Conservation (phyloP, 305 asterid genomes). For the Rubia tinctorum region DNA sequence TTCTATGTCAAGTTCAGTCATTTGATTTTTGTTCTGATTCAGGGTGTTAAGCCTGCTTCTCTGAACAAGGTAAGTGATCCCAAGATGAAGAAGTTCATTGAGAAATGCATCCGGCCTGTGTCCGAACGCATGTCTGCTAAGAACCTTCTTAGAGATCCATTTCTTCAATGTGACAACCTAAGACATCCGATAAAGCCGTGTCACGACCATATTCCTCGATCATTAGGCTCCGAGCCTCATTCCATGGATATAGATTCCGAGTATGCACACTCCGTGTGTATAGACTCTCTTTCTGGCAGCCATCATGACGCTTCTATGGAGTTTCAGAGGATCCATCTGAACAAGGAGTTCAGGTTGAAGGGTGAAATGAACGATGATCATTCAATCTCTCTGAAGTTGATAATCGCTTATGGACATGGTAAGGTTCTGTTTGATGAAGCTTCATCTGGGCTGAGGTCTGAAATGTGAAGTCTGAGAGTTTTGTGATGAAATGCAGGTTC, state of each 20-base stretch:
- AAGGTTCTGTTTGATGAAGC: background rate
- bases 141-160: conserved; percentile 70
- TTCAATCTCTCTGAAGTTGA: conserved; percentile 54
- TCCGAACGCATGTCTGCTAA: conserved; percentile 59
- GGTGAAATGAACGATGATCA: conserved; percentile 52
- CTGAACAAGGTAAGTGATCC: conserved; percentile 49
- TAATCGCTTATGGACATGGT: conserved; percentile 50
- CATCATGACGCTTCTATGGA: conserved; percentile 36
- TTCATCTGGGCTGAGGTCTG: no score
- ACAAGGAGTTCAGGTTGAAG: conserved; percentile 54
- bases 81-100: conserved; percentile 61
- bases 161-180: conserved; percentile 42
- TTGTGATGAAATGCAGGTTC: conserved; percentile 34
- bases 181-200: conserved; percentile 29
- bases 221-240: conserved; percentile 41
- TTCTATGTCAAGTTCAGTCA: background rate
- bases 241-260: conserved; percentile 72
- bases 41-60: conserved; percentile 84
- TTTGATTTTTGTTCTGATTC: background rate
- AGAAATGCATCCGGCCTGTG: conserved; percentile 68
- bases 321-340: conserved; percentile 40
- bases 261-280: conserved; percentile 33
- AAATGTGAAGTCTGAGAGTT: no score
- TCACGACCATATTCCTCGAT: conserved; percentile 35
- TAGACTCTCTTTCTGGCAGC: conserved; percentile 45